Evolutionary conservation across 768 basidiomycete species (phyloP), one percentile per base, ranked within the genome.

Genomic region (Termitomyces titanicus): DNA sequence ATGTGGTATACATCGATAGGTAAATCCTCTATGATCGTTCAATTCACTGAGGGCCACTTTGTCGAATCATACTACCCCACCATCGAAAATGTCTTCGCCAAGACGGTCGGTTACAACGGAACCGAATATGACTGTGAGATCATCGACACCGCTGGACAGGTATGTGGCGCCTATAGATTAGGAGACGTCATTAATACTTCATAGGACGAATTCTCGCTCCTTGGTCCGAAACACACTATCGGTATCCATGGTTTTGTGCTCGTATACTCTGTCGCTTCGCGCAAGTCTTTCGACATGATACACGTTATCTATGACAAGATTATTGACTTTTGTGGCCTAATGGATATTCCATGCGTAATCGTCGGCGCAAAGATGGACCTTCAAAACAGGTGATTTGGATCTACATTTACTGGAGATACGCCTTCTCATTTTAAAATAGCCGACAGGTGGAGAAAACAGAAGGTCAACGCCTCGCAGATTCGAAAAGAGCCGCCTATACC

Each of bases 101-200:
- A 94, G 75, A 80, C 76, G 52, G 80, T 97, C 67, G 80, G 76
- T 61, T 83, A 86, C 74, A 86, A 89, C 47, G 93, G 93, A 51
- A 75, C 80, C 18, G 88, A 93, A 58, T 96, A 90, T 65, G 84
- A 92, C 57, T 94, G 92, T 74, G 91, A 95, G 75, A 90, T 98
- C 71, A 88, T 95, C 62, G 94, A 97, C 72, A 95, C 92, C 50
- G 94, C 94, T 33, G 95, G 95, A 34, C 94, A 95, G 81, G 93
- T 92, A 53, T 57, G 82, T 70, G 38, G 15, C n/a, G 24, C 54
- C 47, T 29, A 25, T 18, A 45, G 10, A 12, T 22, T 8, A 40
- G 11, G 13, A 40, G 13, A 18, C 3, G 3, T 25, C n/a, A n/a
- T 44, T 5, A 24, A 42, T 54, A 54, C 46, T 15, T 25, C 55